Evolutionary conservation across 768 basidiomycete genomes (phyloP).

Genomic region (Serpula lacrymans): DNA sequence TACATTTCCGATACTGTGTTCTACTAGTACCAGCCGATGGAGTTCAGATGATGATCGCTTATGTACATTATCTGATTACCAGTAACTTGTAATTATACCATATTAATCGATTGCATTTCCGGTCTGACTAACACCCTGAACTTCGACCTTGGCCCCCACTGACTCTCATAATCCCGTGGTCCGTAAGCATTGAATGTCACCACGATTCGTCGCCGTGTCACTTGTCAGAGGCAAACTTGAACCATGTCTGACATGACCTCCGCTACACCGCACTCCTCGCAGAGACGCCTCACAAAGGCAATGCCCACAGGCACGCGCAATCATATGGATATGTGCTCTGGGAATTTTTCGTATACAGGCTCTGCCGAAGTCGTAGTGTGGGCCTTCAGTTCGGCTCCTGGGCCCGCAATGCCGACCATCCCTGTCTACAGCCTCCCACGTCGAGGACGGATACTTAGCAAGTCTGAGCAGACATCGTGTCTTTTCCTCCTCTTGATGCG

Average conservation of each 20-base stretch:
- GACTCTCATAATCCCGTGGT: too few relatives aligned
- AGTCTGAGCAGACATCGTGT: constrained; percentile 5
- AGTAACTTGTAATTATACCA: constrained; percentile 30
- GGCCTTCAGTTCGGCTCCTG: constrained; percentile 2
- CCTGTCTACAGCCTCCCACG: constrained; percentile 8
- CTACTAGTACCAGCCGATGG: constrained; percentile 9
- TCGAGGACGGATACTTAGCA: constrained; percentile 10
- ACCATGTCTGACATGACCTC: too few relatives aligned
- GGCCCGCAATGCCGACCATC: constrained; percentile 5
- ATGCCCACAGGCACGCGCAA: neutral
- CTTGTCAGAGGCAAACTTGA: too few relatives aligned
- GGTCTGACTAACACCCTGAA: too few relatives aligned
- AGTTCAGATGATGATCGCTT: constrained; percentile 9
- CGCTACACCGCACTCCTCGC: too few relatives aligned
- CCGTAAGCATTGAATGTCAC: too few relatives aligned
- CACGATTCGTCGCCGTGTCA: constrained; percentile 2
- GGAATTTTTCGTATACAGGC: constrained; percentile 8
- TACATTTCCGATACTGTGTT: constrained; percentile 18
- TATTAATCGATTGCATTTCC: constrained; percentile 24
- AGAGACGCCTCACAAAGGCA: too few relatives aligned
- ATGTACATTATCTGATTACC: constrained; percentile 27
- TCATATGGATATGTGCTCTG: constrained; percentile 9
- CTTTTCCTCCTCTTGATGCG: constrained; percentile 7
- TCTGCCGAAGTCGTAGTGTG: constrained; percentile 3
- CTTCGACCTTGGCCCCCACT: too few relatives aligned